Base-by-base conservation (phyloP, 2,329 filamentous ascomycete species). In the Leptographium wingfieldii region DNA sequence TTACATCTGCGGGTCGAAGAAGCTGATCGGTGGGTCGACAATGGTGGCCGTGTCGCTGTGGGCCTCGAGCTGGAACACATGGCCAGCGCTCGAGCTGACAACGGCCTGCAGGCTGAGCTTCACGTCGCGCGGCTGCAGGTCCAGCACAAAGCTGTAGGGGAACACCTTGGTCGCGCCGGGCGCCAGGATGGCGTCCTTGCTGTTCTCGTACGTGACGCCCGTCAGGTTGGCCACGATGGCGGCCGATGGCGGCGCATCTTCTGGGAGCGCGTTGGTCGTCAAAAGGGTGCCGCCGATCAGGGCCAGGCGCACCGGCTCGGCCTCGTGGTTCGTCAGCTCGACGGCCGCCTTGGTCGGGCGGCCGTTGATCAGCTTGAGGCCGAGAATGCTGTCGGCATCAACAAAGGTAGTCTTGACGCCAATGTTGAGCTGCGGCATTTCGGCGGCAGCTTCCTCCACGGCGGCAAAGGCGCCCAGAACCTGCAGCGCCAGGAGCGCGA, bases 321-420 rank as follows among this genome's bases (percentile, higher is more conserved):
- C 79, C 75, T 99, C 94, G 63, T 89, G 79, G 79, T 99, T 99
- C 72, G 80, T 82, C 71, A 99, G 80, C 68, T 90, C 85, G 67
- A 99, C 77, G 59, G 95, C 75, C 43, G 91, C 87, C 73, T 88
- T 84, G 64, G 91, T 96, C 51, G 90, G 84, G 65, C 87, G 86
- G 69, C 91, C 90, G 72, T 99, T 99, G 78, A 97, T 83, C 67
- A 97, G 85, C 82, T 95, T 96, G 67, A 97, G 85, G 68, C 92
- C 94, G 67, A 96, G 94, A 74, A 95, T 86, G 31, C 10, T 40
- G 77, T 95, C 90, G 77, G 85, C 72, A 70, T 86, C 77, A 74
- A 82, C 75, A 77, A 84, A 82, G 72, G 77, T 78, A 62, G 86
- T 80, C 65, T 80, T 79, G 67, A 86, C 74, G 59, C 85, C 81